Evolutionary conservation across 352 stramenopile species (phyloP), one percentile per base, ranked within the genome.

Genomic region (Peronosclerospora sorghi): DNA sequence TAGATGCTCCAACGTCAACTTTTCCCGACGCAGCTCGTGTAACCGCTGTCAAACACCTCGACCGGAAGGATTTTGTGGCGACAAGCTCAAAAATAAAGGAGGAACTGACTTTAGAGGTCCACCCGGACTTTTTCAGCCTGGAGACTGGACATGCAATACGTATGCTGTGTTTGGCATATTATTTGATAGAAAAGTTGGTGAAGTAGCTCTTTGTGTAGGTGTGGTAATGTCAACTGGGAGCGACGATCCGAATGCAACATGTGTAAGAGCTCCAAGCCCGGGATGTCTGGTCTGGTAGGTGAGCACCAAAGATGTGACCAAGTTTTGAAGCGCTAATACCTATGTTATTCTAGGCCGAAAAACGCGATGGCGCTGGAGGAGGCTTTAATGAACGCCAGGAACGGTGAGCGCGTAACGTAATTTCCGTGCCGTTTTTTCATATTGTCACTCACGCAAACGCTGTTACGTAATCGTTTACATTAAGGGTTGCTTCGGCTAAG

Each of bases 191-290:
- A 40, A 10, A 27, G 32, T 8, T 30, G 27, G 21, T n/a, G 12
- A 27, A 26, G 15, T 45, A 18, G 17, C 5, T 27, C 4, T 43
- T 19, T n/a, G 48, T 30, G 23, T 30, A 90, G 78, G 28, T 92
- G 80, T 44, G 80, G 80, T 18, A 92, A 92, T 32, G 64, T 90
- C 26, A 92, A 92, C 50, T 92, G 80, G 80, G 77, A 92, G 50
- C 75, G 80, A 35, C 71, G 80, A 0, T 65, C 60, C 19, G 80
- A 90, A 62, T 92, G 80, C 59, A 92, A 92, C 41, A 90, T 92
- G 45, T 92, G 80, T 67, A 90, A 92, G 40, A 77, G 59, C 44
- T 36, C 71, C 1, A 92, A 92, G 57, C 68, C 80, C 17, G 72
- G 73, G 8, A 76, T 86, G 64, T 17, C 60, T 21, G 74, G 70